Base-by-base conservation (phyloP, 257 asterid species). In the Ligustrum vulgare region DNA sequence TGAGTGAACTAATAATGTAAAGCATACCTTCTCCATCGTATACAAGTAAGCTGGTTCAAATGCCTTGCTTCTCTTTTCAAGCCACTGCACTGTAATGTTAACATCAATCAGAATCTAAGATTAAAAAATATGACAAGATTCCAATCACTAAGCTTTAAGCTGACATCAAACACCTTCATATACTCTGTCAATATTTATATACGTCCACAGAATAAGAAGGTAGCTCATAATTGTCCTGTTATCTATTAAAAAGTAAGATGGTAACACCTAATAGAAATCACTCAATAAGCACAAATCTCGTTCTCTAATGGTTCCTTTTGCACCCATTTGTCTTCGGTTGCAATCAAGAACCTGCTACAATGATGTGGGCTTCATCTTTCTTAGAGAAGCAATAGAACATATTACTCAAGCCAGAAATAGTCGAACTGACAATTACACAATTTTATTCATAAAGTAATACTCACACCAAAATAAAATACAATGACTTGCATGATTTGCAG, bases 41-140 rank as follows among this genome's bases (percentile, higher is more conserved):
- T 91, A 95, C 72, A 90, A 77, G 79, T 89, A 95, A 73, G 93
- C 89, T 54, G 99, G 98, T 82, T 95, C 99, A 70, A 86, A 90
- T 67, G 92, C 89, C 49, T 93, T 90, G 89, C 97, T 91, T 81
- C 96, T 93, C 80, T 82, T 87, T 84, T 94, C 99, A 75, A 95
- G 94, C 96, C 96, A 94, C 85, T 85, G 96, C 84, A 93, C 99
- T 93, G 98, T 76, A 74, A 78, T 76, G 77, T 70, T 47, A 74
- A 88, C 69, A 87, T 68, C 77, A 86, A 75, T 71, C 70, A 87
- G 31, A 65, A 78, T 70, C 64, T 69, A 80, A 86, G 83, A 72
- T 70, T 73, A 75, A 77, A 77, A 74, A 71, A 49, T 65, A 11
- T 25, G 51, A 32, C 56, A 39, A 70, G 7, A 33, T 51, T 68